These are phyloP conservation scores for Myriangium duriaei DNA, from an alignment of 2,329 filamentous ascomycete genomes.

Conservation along the genomic window DNA sequence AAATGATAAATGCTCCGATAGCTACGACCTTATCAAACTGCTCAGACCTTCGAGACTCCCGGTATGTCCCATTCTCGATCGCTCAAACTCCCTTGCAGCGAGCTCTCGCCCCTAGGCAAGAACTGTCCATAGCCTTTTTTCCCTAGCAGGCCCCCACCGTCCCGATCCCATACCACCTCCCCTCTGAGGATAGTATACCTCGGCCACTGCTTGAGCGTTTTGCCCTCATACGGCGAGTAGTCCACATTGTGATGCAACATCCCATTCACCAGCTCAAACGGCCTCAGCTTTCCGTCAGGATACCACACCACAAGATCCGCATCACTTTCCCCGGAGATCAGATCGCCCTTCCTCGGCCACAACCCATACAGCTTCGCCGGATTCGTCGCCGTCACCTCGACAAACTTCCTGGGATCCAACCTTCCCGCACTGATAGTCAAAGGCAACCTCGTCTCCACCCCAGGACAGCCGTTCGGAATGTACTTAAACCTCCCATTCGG, in stretches of 20 bases:
- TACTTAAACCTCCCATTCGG: conserved; percentile 24
- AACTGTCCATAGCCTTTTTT: conserved; percentile 23
- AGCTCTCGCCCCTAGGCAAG: conserved; percentile 25
- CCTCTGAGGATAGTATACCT: conserved; percentile 48
- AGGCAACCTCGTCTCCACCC: conserved; percentile 31
- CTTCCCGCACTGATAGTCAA: conserved; percentile 17
- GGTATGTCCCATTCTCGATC: neutral
- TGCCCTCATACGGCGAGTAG: conserved; percentile 51
- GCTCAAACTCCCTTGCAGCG: neutral
- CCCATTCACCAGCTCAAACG: conserved; percentile 23
- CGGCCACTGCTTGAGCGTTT: conserved; percentile 46
- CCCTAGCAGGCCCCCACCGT: conserved; percentile 35
- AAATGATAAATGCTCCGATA: too few species aligned
- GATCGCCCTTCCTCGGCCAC: conserved; percentile 27
- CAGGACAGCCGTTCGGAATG: conserved; percentile 33
- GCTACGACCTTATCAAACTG: too few species aligned
- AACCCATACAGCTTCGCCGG: conserved; percentile 34
- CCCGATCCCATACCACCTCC: conserved; percentile 45
- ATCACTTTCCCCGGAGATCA: conserved; percentile 30
- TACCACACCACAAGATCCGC: conserved; percentile 35
- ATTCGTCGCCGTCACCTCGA: conserved; percentile 33
- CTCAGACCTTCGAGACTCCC: too few species aligned
- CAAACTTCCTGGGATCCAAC: conserved; percentile 28
- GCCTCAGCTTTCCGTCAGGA: conserved; percentile 17
- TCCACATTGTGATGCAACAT: conserved; percentile 50